Evolutionary conservation across 2,329 filamentous ascomycete genomes (phyloP).

Genomic region (Tolypocladium capitatum): DNA sequence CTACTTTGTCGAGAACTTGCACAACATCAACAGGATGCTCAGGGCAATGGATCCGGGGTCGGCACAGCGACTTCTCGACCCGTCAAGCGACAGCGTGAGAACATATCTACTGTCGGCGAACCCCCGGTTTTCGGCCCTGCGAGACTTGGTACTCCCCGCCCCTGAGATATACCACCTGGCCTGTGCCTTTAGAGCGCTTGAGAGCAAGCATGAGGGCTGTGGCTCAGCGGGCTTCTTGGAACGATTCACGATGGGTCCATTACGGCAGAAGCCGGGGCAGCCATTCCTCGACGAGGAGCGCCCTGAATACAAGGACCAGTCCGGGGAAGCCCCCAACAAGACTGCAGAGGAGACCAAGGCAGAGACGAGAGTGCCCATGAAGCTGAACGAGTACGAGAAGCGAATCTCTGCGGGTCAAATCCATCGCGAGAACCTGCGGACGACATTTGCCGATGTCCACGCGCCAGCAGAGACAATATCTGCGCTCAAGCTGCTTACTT

Average conservation of each 20-base stretch:
- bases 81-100: slow-evolving; percentile 12
- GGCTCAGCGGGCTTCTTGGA: slow-evolving; percentile 15
- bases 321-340: slow-evolving; percentile 13
- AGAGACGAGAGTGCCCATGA: slow-evolving; percentile 17
- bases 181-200: slow-evolving; percentile 15
- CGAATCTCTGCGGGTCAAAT: slow-evolving; percentile 71
- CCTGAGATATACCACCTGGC: slow-evolving; percentile 27
- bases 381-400: slow-evolving; percentile 66
- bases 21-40: slow-evolving; percentile 34
- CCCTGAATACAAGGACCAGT: slow-evolving; percentile 9
- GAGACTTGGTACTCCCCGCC: slow-evolving; percentile 22
- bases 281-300: slow-evolving; percentile 16
- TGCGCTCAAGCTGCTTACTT: slow-evolving; percentile 77
- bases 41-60: slow-evolving; percentile 18
- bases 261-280: slow-evolving; percentile 18
- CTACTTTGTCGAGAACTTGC: slow-evolving; percentile 30
- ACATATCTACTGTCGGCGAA: slow-evolving; percentile 14
- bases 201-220: slow-evolving; percentile 8
- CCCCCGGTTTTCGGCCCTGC: slow-evolving; percentile 15
- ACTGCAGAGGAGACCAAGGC: slow-evolving; percentile 16
- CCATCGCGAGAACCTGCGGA: slow-evolving; percentile 67
- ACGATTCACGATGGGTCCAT: slow-evolving; percentile 18
- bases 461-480: slow-evolving; percentile 72
- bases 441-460: slow-evolving; percentile 79
- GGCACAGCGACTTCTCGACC: slow-evolving; percentile 1